A percentile compares a stretch with the other conserved stretches of the same genome.
Conservation (phyloP, 2,329 filamentous ascomycete species). For the Leptosphaerulina australis region DNA sequence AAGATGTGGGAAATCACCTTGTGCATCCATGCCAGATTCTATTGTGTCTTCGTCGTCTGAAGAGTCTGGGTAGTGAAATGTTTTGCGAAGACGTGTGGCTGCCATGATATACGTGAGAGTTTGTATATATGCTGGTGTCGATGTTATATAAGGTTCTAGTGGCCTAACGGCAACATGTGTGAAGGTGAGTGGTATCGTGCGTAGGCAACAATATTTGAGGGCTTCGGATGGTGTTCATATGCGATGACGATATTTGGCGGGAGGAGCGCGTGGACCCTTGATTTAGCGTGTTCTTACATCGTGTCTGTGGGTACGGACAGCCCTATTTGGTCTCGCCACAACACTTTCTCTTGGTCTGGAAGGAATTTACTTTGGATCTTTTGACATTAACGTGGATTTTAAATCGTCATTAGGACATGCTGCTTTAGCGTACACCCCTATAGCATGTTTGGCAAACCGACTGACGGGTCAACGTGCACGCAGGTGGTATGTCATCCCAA, state of each 20-base stretch:
- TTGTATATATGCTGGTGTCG: neutral
- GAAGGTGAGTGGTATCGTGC: slow-evolving; percentile 8
- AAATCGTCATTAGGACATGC: neutral
- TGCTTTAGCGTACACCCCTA: neutral
- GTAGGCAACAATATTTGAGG: slow-evolving; percentile 16
- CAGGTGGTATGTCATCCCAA: neutral
- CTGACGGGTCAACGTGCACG: neutral
- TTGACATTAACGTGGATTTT: neutral
- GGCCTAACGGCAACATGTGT: neutral
- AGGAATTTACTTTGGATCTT: neutral
- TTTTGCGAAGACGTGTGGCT: slow-evolving; percentile 71
- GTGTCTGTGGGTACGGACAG: neutral
- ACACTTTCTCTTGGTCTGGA: too few relatives aligned
- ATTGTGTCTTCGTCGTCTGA: slow-evolving; percentile 60
- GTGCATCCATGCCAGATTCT: slow-evolving; percentile 73
- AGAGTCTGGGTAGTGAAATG: slow-evolving; percentile 74
- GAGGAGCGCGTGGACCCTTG: slow-evolving; percentile 22
- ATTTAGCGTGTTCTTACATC: slow-evolving; percentile 17
- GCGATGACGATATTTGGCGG: slow-evolving; percentile 27
- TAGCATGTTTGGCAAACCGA: neutral
- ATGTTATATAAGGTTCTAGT: neutral
- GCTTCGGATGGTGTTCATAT: slow-evolving; percentile 11
- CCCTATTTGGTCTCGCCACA: too few relatives aligned
- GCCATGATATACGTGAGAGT: slow-evolving; percentile 49
- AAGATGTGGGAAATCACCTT: slow-evolving; percentile 59